A percentile compares a stretch with the other conserved stretches of the same genome.
phyloP scores from a whole-genome alignment of 2,329 filamentous ascomycete species.

The Paecilomyces sp. region DNA sequence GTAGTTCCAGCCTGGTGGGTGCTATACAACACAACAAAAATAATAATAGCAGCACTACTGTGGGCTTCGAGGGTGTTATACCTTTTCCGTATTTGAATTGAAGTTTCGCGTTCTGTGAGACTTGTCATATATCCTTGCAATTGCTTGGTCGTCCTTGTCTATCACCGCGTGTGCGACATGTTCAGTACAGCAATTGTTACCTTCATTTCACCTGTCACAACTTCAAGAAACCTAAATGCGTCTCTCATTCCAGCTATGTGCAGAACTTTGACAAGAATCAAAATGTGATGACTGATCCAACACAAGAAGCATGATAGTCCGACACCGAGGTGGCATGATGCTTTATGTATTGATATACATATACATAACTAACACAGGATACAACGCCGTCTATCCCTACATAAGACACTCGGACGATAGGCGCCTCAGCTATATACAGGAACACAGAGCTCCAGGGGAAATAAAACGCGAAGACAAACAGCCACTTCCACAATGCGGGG shows the following conservation, averaged over 20 bases:
- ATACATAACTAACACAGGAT: conserved; percentile 5
- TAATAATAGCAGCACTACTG: not conserved
- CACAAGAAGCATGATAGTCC: not conserved
- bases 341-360: conserved; percentile 8
- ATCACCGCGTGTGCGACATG: not conserved
- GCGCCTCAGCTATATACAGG: conserved; percentile 7
- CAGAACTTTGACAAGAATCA: not conserved
- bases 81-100: not conserved
- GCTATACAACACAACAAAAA: not conserved
- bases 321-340: not conserved
- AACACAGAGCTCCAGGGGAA: conserved; percentile 1
- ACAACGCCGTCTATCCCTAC: conserved; percentile 14
- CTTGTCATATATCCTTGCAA: not conserved
- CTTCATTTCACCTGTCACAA: not conserved
- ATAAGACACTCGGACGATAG: conserved; percentile 1
- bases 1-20: not conserved
- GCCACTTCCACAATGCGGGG: not conserved
- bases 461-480: not conserved
- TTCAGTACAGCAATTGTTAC: not conserved
- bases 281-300: not conserved
- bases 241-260: not conserved
- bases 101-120: not conserved
- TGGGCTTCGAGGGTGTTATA: not conserved
- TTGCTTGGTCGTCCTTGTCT: not conserved
- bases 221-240: not conserved